Percentiles rank a stretch among this genome's conserved stretches.
Evolutionary conservation across 2,329 filamentous ascomycete genomes (phyloP).

Genomic region (Diaporthe sp.): DNA sequence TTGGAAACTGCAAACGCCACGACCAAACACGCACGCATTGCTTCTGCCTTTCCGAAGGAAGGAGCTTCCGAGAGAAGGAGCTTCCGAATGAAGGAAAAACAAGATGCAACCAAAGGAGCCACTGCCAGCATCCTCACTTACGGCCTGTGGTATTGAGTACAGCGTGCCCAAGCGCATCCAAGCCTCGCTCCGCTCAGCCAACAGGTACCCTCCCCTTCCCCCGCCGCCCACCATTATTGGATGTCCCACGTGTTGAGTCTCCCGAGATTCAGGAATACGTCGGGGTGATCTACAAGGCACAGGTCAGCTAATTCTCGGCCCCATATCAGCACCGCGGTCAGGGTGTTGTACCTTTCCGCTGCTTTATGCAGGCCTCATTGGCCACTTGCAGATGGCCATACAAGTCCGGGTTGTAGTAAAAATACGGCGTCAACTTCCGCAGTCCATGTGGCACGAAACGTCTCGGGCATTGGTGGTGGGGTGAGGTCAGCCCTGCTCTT

Average conservation of each 20-base stretch:
- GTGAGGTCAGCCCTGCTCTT: slow-evolving; percentile 31
- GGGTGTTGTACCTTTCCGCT: slow-evolving; percentile 20
- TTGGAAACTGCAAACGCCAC: background rate
- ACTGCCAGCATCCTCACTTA: background rate
- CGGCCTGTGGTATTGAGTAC: background rate
- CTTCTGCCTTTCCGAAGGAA: background rate
- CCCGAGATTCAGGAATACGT: slow-evolving; percentile 29
- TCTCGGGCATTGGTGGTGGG: slow-evolving; percentile 21
- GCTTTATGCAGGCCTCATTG: slow-evolving; percentile 30
- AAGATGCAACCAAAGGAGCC: background rate
- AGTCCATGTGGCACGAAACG: slow-evolving; percentile 30
- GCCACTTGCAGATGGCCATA: slow-evolving; percentile 36
- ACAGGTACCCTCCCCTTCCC: background rate
- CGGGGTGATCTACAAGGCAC: slow-evolving; percentile 9
- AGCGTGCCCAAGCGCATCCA: background rate
- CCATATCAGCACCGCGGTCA: background rate
- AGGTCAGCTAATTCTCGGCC: background rate
- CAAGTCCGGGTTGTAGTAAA: slow-evolving; percentile 31
- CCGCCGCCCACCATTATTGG: slow-evolving; percentile 12
- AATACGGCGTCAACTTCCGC: slow-evolving; percentile 26
- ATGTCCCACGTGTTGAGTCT: slow-evolving; percentile 39
- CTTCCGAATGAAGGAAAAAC: background rate
- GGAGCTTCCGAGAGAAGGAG: too few relatives aligned
- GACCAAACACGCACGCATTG: slow-evolving; percentile 4
- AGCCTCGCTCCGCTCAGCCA: background rate